Percentiles rank a stretch among this genome's conserved stretches.
Evolutionary conservation across 2,329 filamentous ascomycete genomes (phyloP).

Genomic region (Coniochaeta sp.): DNA sequence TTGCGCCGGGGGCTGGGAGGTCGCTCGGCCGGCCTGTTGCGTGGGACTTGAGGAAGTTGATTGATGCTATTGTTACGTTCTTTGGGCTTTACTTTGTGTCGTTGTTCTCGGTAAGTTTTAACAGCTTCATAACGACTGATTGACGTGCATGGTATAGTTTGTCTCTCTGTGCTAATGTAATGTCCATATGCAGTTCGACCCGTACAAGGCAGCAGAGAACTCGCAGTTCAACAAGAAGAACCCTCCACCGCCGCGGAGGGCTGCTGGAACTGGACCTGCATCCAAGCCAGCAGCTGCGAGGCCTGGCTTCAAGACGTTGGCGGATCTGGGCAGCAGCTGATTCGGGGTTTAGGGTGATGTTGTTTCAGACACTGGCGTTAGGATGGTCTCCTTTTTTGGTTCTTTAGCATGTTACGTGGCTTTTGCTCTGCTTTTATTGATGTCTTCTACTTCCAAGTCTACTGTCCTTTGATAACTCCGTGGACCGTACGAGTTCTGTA

Average conservation of each 20-base stretch:
- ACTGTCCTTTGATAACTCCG: neutral
- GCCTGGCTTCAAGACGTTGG: slow-evolving; percentile 41
- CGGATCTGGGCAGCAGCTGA: slow-evolving; percentile 33
- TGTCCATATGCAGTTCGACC: slow-evolving; percentile 40
- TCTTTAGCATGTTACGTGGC: neutral
- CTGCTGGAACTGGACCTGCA: slow-evolving; percentile 5
- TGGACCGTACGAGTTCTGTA: neutral
- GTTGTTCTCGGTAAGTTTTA: slow-evolving; percentile 46
- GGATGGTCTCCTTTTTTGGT: neutral
- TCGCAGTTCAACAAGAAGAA: slow-evolving; percentile 51
- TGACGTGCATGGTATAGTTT: too few relatives aligned
- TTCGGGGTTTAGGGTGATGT: neutral
- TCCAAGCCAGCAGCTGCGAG: slow-evolving; percentile 20
- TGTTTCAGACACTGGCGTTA: neutral
- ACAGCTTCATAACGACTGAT: too few relatives aligned
- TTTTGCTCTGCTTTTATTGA: neutral
- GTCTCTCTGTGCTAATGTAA: neutral
- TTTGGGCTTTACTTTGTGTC: slow-evolving; percentile 55
- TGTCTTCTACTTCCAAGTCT: neutral
- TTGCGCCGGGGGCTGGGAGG: slow-evolving; percentile 9
- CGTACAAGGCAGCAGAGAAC: slow-evolving; percentile 51
- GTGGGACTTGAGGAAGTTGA: slow-evolving; percentile 31
- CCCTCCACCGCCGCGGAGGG: slow-evolving; percentile 15
- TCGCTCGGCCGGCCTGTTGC: slow-evolving; percentile 12
- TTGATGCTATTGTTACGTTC: slow-evolving; percentile 45